Evolutionary conservation across 2,329 filamentous ascomycete species (phyloP).

Genomic region (Phaeosphaeriaceae sp.): DNA sequence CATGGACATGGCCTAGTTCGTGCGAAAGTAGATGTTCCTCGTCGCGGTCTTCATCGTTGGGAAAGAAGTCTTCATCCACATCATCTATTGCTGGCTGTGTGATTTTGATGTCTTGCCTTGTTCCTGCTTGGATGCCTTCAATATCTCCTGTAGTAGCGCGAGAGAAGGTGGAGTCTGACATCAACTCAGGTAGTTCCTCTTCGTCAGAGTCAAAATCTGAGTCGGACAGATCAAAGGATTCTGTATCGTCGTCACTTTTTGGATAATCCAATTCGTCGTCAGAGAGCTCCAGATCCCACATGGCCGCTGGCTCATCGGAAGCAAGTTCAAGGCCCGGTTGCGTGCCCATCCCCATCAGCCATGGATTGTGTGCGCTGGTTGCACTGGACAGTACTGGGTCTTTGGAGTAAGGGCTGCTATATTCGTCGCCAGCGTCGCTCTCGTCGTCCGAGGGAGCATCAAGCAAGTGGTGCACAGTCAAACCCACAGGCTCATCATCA

Average conservation of each 20-base stretch:
- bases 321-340: conserved; percentile 43
- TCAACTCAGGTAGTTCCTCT: conserved; percentile 37
- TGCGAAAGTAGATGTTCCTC: conserved; percentile 83
- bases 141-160: conserved; percentile 68
- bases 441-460: conserved; percentile 68
- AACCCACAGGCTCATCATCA: conserved; percentile 84
- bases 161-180: conserved; percentile 37
- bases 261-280: conserved; percentile 56
- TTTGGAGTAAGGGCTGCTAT: conserved; percentile 23
- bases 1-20: conserved; percentile 82
- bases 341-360: conserved; percentile 46
- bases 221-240: conserved; percentile 60
- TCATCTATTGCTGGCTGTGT: conserved; percentile 94
- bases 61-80: conserved; percentile 82
- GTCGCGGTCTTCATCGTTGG: conserved; percentile 73
- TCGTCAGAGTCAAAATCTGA: conserved; percentile 58
- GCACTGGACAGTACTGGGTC: conserved; percentile 54
- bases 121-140: conserved; percentile 75
- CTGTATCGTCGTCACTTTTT: conserved; percentile 49
- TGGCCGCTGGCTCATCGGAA: conserved; percentile 32
- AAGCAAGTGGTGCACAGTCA: conserved; percentile 97
- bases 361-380: conserved; percentile 37
- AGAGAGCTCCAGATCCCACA: conserved; percentile 59
- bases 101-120: conserved; percentile 78
- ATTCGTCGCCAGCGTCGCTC: conserved; percentile 50